Evolutionary conservation across 345 rosid genomes (phyloP).

Genomic region (Melaleuca quinquenervia): DNA sequence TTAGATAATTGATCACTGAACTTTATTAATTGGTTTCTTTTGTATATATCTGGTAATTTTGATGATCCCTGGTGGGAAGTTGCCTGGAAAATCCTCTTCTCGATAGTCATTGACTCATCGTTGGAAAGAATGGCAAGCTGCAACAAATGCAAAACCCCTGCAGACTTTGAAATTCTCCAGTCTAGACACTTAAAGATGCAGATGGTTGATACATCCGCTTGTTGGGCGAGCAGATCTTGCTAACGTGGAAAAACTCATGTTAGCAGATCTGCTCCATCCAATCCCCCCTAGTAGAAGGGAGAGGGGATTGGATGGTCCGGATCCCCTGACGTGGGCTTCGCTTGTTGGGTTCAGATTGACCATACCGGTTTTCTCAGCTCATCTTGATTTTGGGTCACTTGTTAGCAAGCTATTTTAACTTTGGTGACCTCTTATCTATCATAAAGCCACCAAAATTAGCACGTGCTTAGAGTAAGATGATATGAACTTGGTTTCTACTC

Average conservation of each 20-base stretch:
- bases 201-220: background rate
- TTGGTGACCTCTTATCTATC: background rate
- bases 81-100: background rate
- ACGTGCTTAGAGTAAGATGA: background rate
- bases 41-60: background rate
- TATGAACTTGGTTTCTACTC: background rate
- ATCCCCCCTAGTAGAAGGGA: too few relatives aligned
- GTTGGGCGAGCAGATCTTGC: too few relatives aligned
- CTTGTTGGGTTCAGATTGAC: too few relatives aligned
- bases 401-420: background rate
- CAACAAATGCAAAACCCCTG: background rate
- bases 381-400: background rate
- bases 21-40: background rate
- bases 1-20: background rate
- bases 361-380: too few relatives aligned
- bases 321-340: too few relatives aligned
- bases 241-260: too few relatives aligned
- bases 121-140: background rate
- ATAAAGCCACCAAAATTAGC: background rate
- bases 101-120: background rate
- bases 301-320: too few relatives aligned
- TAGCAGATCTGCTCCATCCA: too few relatives aligned
- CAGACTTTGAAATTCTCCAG: background rate
- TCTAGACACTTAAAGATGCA: background rate
- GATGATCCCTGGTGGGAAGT: background rate